phyloP scores from a whole-genome alignment of 192 early-diverging fungal species.

The Gonapodya prolifera region DNA sequence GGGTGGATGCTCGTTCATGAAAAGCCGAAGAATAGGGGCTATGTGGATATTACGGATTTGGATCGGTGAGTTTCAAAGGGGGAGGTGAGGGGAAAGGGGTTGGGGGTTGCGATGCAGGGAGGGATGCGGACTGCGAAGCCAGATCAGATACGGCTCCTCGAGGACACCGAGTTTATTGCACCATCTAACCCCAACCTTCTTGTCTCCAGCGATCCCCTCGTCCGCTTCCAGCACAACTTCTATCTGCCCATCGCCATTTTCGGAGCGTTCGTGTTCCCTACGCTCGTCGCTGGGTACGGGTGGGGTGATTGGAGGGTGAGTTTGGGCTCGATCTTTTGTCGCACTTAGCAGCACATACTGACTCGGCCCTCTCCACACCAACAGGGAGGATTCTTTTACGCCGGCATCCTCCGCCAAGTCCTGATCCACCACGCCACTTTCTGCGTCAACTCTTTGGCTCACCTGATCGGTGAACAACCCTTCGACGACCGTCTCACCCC shows the following conservation, averaged over 20 bases:
- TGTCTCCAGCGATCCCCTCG: conserved; percentile 54
- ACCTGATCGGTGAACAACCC: conserved; percentile 55
- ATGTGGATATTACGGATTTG: conserved; percentile 64
- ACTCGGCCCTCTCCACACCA: not conserved
- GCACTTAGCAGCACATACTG: not conserved
- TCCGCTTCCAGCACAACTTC: conserved; percentile 66
- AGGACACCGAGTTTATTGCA: not conserved
- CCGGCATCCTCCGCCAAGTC: conserved; percentile 56
- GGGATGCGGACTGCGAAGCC: no score
- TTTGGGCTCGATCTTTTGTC: not conserved
- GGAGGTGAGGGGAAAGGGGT: no score
- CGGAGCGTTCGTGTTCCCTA: conserved; percentile 70
- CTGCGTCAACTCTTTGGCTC: conserved; percentile 74
- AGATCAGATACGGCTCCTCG: no score
- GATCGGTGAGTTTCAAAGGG: not conserved
- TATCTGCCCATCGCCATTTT: conserved; percentile 54
- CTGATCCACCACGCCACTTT: conserved; percentile 79
- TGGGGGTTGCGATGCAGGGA: no score
- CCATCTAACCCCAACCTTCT: not conserved
- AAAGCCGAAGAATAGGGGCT: conserved; percentile 55
- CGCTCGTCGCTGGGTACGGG: conserved; percentile 66
- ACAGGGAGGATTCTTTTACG: conserved; percentile 64
- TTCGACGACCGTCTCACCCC: conserved; percentile 77
- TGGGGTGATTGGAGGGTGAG: conserved; percentile 60
- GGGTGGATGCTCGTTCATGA: conserved; percentile 80